Percentiles rank a stretch among this genome's conserved stretches.
Conservation (phyloP, 345 rosid species). For the Populus euphratica region DNA sequence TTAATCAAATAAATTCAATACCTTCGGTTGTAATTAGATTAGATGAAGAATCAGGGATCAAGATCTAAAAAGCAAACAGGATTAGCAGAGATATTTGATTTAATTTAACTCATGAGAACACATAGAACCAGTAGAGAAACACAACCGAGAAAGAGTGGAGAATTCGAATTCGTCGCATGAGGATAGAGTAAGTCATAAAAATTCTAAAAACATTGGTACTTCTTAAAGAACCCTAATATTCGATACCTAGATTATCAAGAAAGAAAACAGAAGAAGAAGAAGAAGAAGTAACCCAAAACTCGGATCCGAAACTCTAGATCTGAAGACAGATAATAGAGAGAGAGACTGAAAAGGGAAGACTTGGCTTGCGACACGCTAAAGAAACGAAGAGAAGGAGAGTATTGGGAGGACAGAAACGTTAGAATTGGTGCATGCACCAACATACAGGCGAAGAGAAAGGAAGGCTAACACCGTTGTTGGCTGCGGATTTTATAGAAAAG, state of each 20-base stretch:
- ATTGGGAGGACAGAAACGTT: neutral
- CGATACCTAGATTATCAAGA: slow-evolving; percentile 7
- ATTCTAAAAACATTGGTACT: slow-evolving; percentile 41
- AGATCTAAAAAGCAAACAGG: neutral
- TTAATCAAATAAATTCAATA: neutral
- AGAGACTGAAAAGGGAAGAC: neutral
- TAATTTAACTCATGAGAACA: slow-evolving; percentile 48
- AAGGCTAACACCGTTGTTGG: rapidly evolving
- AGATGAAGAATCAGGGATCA: neutral
- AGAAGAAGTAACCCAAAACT: neutral
- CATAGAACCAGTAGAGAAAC: slow-evolving; percentile 89
- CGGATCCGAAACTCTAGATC: slow-evolving; percentile 25
- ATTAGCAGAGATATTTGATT: neutral
- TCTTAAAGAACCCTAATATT: slow-evolving; percentile 9
- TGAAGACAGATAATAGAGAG: slow-evolving; percentile 10
- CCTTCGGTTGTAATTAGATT: neutral
- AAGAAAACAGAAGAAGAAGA: neutral
- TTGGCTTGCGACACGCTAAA: slow-evolving; percentile 23
- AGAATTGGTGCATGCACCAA: neutral
- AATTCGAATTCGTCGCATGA: slow-evolving; percentile 68
- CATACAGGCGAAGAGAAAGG: slow-evolving; percentile 25
- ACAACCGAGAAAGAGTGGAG: slow-evolving; percentile 91
- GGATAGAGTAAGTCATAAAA: slow-evolving; percentile 55
- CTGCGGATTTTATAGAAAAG: slow-evolving; percentile 22
- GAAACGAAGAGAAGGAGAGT: neutral